phyloP scores from a whole-genome alignment of 495 filamentous ascomycete genomes.

The Penicillium manginii region DNA sequence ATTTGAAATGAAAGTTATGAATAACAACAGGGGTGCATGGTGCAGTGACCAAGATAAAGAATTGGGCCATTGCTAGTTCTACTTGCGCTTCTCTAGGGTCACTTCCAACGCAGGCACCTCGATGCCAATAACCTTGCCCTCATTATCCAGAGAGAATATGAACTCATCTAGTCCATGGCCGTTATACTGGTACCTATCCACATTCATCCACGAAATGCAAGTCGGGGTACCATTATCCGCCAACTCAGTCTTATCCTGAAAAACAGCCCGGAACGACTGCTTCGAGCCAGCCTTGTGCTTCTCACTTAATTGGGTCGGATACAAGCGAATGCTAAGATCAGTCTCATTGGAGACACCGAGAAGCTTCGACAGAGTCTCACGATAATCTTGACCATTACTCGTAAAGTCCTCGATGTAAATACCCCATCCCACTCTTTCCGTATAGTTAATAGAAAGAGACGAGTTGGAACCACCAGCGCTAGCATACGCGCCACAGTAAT shows the following conservation, averaged over 20 bases:
- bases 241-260: slow-evolving; percentile 41
- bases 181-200: slow-evolving; percentile 49
- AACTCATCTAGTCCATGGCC: slow-evolving; percentile 54
- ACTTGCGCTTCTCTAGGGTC: slow-evolving; percentile 6
- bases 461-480: slow-evolving; percentile 5
- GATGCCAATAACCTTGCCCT: slow-evolving; percentile 46
- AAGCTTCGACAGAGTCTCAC: slow-evolving; percentile 25
- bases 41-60: neutral
- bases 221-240: slow-evolving; percentile 31
- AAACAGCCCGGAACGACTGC: slow-evolving; percentile 48
- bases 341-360: slow-evolving; percentile 33
- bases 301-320: slow-evolving; percentile 39
- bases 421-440: slow-evolving; percentile 36
- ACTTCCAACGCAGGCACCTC: slow-evolving; percentile 47
- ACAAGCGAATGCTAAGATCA: slow-evolving; percentile 47
- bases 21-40: neutral
- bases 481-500: slow-evolving; percentile 48
- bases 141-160: slow-evolving; percentile 45
- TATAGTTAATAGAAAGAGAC: slow-evolving; percentile 40
- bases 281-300: slow-evolving; percentile 15
- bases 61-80: neutral
- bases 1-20: neutral
- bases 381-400: slow-evolving; percentile 54
- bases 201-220: slow-evolving; percentile 52
- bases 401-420: slow-evolving; percentile 51